Conservation (phyloP, 352 stramenopile species). For the Phytophthora pinifolia region DNA sequence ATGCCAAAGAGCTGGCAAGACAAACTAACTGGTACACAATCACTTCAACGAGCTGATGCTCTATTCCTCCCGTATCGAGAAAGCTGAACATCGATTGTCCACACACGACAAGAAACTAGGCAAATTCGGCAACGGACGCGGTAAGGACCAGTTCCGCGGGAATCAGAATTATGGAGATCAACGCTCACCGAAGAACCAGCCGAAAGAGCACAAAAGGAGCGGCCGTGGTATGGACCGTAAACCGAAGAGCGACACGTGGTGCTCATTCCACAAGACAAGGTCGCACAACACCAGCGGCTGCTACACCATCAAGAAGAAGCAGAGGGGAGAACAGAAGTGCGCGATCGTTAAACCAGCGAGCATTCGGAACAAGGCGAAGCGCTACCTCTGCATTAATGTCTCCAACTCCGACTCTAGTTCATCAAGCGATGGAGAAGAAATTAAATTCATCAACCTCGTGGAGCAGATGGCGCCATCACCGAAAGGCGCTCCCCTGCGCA, state of each 20-base stretch:
- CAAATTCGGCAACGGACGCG: too few relatives aligned
- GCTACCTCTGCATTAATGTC: too few relatives aligned
- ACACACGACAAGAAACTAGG: background rate
- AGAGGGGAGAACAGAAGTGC: conserved; percentile 5
- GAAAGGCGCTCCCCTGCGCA: conserved; percentile 2
- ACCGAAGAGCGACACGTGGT: background rate
- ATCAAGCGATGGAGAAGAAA: background rate
- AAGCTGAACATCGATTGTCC: background rate
- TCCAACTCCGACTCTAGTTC: background rate
- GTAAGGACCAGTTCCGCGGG: background rate
- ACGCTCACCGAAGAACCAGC: background rate
- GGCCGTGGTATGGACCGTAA: too few relatives aligned
- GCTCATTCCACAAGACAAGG: too few relatives aligned
- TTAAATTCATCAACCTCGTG: background rate
- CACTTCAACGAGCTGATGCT: background rate
- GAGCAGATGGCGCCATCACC: background rate
- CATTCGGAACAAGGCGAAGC: background rate
- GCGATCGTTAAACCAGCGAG: too few relatives aligned
- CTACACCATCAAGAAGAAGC: background rate
- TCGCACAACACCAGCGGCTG: conserved; percentile 4
- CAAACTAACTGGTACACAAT: background rate
- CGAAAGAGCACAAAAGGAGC: background rate
- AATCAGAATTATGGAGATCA: background rate
- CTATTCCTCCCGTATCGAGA: background rate
- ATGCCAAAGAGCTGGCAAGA: too few relatives aligned